phyloP scores from a whole-genome alignment of 208 protist species.

The Leishmania turanica region DNA sequence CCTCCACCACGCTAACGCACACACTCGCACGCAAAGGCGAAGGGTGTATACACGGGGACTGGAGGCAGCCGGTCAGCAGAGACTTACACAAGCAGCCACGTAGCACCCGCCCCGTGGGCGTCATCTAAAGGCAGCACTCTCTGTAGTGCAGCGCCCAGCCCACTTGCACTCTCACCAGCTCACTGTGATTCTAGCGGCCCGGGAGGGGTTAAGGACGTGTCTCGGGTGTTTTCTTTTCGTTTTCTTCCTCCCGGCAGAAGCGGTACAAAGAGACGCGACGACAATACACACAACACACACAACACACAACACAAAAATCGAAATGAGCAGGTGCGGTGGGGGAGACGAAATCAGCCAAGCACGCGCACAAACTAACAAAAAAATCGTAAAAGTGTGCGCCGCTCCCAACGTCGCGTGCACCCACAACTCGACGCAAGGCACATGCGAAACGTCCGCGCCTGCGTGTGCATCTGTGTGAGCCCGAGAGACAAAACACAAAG shows the following conservation, averaged over 20 bases:
- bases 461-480: neutral
- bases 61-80: neutral
- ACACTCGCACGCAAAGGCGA: neutral
- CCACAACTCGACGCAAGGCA: neutral
- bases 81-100: neutral
- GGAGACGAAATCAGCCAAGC: neutral
- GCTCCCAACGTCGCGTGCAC: neutral
- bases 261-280: neutral
- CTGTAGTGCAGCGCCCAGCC: neutral
- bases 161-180: neutral
- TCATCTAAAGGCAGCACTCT: neutral
- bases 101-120: neutral
- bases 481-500: neutral
- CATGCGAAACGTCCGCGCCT: neutral
- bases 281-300: neutral
- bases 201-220: neutral
- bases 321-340: neutral
- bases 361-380: neutral
- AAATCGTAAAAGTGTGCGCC: neutral
- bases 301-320: neutral
- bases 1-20: neutral
- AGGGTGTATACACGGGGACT: neutral
- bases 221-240: neutral
- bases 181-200: neutral
- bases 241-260: neutral